These are phyloP conservation scores for Saccharomyces uvarum DNA, from an alignment of 1,139 yeast species.

Conservation along the genomic window DNA sequence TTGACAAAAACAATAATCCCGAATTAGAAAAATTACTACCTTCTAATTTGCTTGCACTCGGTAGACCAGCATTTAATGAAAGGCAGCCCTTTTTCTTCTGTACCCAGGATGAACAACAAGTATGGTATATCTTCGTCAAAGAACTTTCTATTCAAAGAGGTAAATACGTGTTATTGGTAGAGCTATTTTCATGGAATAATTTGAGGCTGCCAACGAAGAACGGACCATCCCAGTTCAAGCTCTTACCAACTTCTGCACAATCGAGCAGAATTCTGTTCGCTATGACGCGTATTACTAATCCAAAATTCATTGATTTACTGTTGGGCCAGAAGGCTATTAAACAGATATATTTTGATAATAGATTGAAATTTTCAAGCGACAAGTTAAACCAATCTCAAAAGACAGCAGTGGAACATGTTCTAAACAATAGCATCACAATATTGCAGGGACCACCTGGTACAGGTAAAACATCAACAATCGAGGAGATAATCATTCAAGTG, in stretches of 20 bases:
- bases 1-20: constrained; percentile 35
- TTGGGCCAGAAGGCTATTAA: constrained; percentile 55
- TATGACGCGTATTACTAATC: constrained; percentile 52
- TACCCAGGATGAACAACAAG: constrained; percentile 32
- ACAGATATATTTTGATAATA: constrained; percentile 51
- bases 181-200: constrained; percentile 51
- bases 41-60: constrained; percentile 34
- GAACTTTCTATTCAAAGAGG: constrained; percentile 33
- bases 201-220: constrained; percentile 40
- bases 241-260: constrained; percentile 60
- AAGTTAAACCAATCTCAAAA: constrained; percentile 58
- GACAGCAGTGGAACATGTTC: constrained; percentile 57
- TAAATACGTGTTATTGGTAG: constrained; percentile 41
- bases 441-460: constrained; percentile 67
- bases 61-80: constrained; percentile 37
- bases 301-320: constrained; percentile 49
- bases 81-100: constrained; percentile 41
- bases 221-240: constrained; percentile 41
- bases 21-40: constrained; percentile 33
- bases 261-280: constrained; percentile 56
- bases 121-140: constrained; percentile 43
- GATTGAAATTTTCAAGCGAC: constrained; percentile 42
- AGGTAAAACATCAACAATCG: constrained; percentile 59
- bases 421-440: constrained; percentile 59
- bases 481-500: constrained; percentile 57